Conservation (phyloP, 768 basidiomycete genomes). For the Pleurotus giganteus region DNA sequence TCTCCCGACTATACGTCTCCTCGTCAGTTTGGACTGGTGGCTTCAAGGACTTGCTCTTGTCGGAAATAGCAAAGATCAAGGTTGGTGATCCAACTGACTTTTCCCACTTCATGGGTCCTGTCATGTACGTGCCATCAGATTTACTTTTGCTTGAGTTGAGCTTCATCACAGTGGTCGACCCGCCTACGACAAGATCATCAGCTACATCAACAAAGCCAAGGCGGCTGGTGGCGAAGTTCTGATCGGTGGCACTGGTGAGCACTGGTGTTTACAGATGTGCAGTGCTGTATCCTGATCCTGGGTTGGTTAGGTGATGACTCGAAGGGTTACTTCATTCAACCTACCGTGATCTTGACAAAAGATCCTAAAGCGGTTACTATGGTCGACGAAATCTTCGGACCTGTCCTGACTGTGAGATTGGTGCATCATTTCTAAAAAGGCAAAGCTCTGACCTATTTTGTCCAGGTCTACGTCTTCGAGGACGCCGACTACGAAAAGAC, state of each 20-base stretch:
- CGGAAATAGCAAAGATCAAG: constrained; percentile 80
- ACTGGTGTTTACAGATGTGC: neutral
- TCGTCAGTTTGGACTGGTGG: constrained; percentile 75
- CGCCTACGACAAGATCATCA: constrained; percentile 85
- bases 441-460: neutral
- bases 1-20: constrained; percentile 91
- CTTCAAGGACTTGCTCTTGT: constrained; percentile 78
- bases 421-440: constrained; percentile 1
- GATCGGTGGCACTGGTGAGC: constrained; percentile 74
- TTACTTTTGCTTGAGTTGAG: neutral
- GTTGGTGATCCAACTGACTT: constrained; percentile 78
- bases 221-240: constrained; percentile 87
- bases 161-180: constrained; percentile 58
- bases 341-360: constrained; percentile 90
- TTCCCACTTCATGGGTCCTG: constrained; percentile 90
- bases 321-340: constrained; percentile 90
- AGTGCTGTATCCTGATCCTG: neutral
- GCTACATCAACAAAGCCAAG: constrained; percentile 85
- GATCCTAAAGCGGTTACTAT: constrained; percentile 89
- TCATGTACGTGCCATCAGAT: constrained; percentile 60
- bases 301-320: constrained; percentile 69
- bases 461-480: constrained; percentile 82
- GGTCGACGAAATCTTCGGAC: constrained; percentile 96
- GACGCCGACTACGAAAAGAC: constrained; percentile 87
- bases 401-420: constrained; percentile 78